Evolutionary conservation across 306 rosid species (phyloP).

Genomic region (Cyclanthera cordifolia): DNA sequence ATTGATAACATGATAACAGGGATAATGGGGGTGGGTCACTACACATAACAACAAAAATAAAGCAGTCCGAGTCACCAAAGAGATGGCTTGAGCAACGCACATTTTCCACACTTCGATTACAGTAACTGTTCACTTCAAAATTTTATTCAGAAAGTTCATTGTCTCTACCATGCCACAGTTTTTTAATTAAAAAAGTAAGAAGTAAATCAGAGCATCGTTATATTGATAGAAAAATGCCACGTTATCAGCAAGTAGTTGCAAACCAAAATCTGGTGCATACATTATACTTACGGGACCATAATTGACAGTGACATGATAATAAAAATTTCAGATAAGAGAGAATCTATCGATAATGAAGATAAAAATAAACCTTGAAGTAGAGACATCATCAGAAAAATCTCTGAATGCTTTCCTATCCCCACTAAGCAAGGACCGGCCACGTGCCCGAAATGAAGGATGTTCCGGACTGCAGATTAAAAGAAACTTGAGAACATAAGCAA

Average conservation of each 20-base stretch:
- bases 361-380: conserved; percentile 68
- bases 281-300: not conserved
- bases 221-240: not conserved
- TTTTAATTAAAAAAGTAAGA: not conserved
- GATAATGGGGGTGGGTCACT: not conserved
- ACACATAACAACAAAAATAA: not conserved
- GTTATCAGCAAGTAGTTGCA: not conserved
- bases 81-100: not conserved
- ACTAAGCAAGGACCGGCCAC: conserved; percentile 88
- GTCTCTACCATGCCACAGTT: not conserved
- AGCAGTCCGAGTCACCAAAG: not conserved
- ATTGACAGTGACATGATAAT: not conserved
- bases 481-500: not conserved
- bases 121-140: not conserved
- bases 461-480: conserved; percentile 54
- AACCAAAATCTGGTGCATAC: not conserved
- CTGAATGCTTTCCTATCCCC: conserved; percentile 74
- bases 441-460: conserved; percentile 84
- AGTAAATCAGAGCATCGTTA: not conserved
- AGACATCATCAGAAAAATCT: conserved; percentile 74
- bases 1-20: not conserved
- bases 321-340: not conserved
- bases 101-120: not conserved
- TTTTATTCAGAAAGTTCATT: not conserved
- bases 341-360: conserved; percentile 13